Evolutionary conservation across 108 stramenopile species (phyloP), one percentile per base, ranked within the genome.

Genomic region (Skeletonema grethae): DNA sequence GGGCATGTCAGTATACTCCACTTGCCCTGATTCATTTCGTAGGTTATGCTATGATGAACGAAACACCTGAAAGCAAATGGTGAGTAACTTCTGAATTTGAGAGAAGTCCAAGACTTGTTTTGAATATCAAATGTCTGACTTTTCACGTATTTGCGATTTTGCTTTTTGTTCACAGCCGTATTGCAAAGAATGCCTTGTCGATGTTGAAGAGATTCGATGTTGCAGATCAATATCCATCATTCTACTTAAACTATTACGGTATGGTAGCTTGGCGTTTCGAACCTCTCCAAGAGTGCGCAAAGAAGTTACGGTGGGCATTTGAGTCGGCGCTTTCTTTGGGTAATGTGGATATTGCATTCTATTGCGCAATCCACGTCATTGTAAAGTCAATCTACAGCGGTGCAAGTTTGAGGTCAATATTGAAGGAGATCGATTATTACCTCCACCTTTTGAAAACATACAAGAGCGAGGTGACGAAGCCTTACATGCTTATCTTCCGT

Each of bases 361-460:
- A 62, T 28, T 45, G 68, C 22, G 39, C 58, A 16, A 32, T 56
- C 3, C 28, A 61, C 7, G 15, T 20, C 12, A 45, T 72, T 20
- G 38, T 43, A 4, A 64, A 22, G 13, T 30, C 56, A 12, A 8
- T 79, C 24, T 36, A 39, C 22, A 48, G 65, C 7, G 77, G 77
- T 31, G 58, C 32, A 29, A 79, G 61, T 8, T 43, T 79, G 58
- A 50, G 57, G 4, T 31, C 36, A 31, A 30, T 79, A 22, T 38
- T 66, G 29, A 57, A 61, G 9, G 66, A 71, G 60, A 48, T 79
- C 3, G 65, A 79, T 39, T 65, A 65, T 36, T 70, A 71, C 30
- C 32, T 79, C 15, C 63, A 67, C 36, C 35, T 78, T 3, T 28
- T 65, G 4, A 8, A 36, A 16, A 53, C 29, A 2, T 57, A 61